Evolutionary conservation across 1,284 basidiomycete genomes (phyloP).

Genomic region (Ceratobasidium theobromae): DNA sequence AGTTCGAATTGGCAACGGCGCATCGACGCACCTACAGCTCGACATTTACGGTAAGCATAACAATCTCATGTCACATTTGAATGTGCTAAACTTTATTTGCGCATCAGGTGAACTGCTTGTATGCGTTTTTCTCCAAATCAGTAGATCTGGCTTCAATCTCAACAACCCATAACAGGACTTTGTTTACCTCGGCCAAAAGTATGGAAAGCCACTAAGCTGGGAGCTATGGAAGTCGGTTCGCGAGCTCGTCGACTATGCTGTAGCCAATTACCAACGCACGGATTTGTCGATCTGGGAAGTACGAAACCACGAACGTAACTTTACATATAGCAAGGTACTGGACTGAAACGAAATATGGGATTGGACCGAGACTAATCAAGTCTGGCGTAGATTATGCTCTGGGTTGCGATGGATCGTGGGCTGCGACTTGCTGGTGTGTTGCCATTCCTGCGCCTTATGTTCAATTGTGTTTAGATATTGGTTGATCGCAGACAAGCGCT

Average conservation of each 20-base stretch:
- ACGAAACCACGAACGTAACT: conserved; percentile 76
- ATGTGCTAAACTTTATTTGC: neutral
- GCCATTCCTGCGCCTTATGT: neutral
- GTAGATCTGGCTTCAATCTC: neutral
- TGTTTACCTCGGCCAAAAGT: conserved; percentile 90
- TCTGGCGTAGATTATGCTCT: conserved; percentile 21
- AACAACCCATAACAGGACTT: conserved; percentile 57
- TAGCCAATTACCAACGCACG: conserved; percentile 61
- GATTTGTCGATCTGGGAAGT: conserved; percentile 89
- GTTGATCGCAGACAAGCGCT: conserved; percentile 69
- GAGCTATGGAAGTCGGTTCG: conserved; percentile 49
- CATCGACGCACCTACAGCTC: conserved; percentile 84
- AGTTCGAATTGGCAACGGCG: conserved; percentile 80
- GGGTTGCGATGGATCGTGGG: conserved; percentile 91
- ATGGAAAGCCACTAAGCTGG: conserved; percentile 50
- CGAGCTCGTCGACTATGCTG: conserved; percentile 59
- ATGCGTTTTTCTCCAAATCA: neutral
- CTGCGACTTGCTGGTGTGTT: conserved; percentile 31
- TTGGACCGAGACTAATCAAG: conserved; percentile 42
- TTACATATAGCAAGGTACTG: conserved; percentile 52
- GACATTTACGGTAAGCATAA: conserved; percentile 86
- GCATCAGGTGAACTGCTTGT: conserved; percentile 2
- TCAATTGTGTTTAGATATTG: neutral
- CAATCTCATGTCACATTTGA: neutral
- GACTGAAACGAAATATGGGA: conserved; percentile 94